phyloP scores from a whole-genome alignment of 345 rosid species.

The Rhizophora apiculata region DNA sequence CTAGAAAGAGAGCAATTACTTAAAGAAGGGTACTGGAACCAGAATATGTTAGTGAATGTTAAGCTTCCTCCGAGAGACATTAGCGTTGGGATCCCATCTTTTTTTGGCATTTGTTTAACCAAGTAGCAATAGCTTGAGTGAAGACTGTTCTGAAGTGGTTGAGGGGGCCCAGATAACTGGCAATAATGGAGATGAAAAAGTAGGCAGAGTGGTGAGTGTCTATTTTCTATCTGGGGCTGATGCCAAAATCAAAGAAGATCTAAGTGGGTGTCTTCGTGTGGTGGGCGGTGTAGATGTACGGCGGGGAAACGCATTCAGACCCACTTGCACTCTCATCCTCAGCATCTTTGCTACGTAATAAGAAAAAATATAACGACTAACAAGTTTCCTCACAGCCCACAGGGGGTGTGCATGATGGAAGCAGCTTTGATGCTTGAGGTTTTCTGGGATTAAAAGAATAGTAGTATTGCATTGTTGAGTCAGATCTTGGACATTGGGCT shows the following conservation, averaged over 20 bases:
- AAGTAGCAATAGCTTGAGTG: background rate
- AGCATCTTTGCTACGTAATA: constrained; percentile 29
- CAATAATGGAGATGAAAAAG: constrained; percentile 23
- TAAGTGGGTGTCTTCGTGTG: constrained; percentile 27
- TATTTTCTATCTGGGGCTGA: constrained; percentile 17
- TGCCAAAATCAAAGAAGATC: constrained; percentile 27
- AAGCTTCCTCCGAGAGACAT: constrained; percentile 6
- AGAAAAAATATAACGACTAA: background rate
- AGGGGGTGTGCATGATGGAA: constrained; percentile 18
- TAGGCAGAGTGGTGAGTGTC: constrained; percentile 16
- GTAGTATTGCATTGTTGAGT: constrained; percentile 37
- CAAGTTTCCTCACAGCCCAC: constrained; percentile 22
- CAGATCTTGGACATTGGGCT: constrained; percentile 25
- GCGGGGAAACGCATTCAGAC: constrained; percentile 21
- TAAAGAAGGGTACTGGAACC: background rate
- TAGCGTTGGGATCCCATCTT: constrained; percentile 13
- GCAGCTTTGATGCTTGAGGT: constrained; percentile 36
- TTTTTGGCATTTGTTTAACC: background rate
- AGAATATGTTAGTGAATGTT: background rate
- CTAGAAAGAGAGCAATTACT: background rate
- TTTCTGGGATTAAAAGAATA: constrained; percentile 28
- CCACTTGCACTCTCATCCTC: constrained; percentile 31
- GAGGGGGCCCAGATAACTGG: constrained; percentile 21
- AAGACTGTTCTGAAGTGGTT: background rate
- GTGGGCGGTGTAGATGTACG: constrained; percentile 32